Evolutionary conservation across 805 yeast species (phyloP), one percentile per base, ranked within the genome.

Genomic region (Saccharomycopsis sp.): DNA sequence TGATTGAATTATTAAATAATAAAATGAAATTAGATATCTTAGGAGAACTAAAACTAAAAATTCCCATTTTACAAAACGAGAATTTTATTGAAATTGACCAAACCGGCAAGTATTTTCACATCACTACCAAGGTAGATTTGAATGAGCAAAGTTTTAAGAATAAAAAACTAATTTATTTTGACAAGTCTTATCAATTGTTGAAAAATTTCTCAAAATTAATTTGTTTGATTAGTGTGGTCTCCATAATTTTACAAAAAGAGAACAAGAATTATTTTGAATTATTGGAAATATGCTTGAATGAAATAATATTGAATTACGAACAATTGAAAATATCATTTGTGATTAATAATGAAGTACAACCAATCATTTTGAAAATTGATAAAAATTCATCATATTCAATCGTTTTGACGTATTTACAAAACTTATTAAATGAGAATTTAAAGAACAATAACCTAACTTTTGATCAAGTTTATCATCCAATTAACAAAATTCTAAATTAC

Each of bases 1-100:
- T 44, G n/a, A 44, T 43, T 10, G 44, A 33, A 23, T 29, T 45
- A 17, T 30, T 20, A 19, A 36, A 39, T 23, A 28, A 36, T 4
- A 37, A 36, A 15, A 42, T 45, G 46, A 36, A 23, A 15, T 26
- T 45, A 14, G 36, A 40, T 31, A 10, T 45, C 3, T 45, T 32
- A 28, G 49, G 49, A 3, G 39, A 40, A 30, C 5, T 19, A 21
- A 23, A 17, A 14, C 15, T 42, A 2, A 38, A 21, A 19, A 20
- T 32, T 20, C 31, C 34, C 19, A 12, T 41, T 8, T 21, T 17
- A 10, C n/a, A 30, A 6, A 20, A 31, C 19, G 35, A 36, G 27
- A 20, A 26, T 12, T 36, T 20, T 25, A 33, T 45, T 5, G 40
- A 36, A 15, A 23, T 39, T 25, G 46, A 41, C 20, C 20, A 20